These are phyloP conservation scores for Lotus japonicus DNA, from an alignment of 306 rosid genomes.

Conservation along the genomic window DNA sequence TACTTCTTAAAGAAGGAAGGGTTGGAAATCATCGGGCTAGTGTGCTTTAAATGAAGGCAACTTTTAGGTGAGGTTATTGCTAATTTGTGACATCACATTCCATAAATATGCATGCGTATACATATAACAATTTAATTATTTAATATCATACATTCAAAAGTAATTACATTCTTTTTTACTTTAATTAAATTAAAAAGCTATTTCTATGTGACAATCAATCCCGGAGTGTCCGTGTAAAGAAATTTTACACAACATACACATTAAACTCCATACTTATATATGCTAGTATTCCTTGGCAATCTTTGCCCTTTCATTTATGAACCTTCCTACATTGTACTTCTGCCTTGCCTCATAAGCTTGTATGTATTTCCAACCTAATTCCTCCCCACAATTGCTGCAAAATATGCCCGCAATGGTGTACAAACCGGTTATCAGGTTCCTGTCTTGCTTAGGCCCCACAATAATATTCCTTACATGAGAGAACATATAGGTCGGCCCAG, in stretches of 20 bases:
- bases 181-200: too few species aligned
- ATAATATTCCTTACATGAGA: conserved; percentile 17
- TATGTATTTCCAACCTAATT: conserved; percentile 51
- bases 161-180: too few species aligned
- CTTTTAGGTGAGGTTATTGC: not conserved
- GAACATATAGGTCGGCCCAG: conserved; percentile 49
- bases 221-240: too few species aligned
- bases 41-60: too few species aligned
- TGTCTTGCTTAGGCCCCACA: conserved; percentile 16
- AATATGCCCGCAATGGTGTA: conserved; percentile 27
- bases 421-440: conserved; percentile 31
- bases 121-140: too few species aligned
- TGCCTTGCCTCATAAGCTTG: conserved; percentile 35
- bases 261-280: too few species aligned
- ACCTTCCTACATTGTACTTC: conserved; percentile 26
- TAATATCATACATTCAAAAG: too few species aligned
- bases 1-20: too few species aligned
- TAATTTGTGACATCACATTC: not conserved
- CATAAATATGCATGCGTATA: too few species aligned
- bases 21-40: too few species aligned
- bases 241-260: too few species aligned
- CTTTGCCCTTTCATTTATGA: conserved; percentile 15
- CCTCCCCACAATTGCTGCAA: conserved; percentile 40
- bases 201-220: too few species aligned
- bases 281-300: conserved; percentile 3